A percentile compares a stretch with the other conserved stretches of the same genome.
Conservation (phyloP, 371 early-diverging fungal species). For the Rhizopus sp. region DNA sequence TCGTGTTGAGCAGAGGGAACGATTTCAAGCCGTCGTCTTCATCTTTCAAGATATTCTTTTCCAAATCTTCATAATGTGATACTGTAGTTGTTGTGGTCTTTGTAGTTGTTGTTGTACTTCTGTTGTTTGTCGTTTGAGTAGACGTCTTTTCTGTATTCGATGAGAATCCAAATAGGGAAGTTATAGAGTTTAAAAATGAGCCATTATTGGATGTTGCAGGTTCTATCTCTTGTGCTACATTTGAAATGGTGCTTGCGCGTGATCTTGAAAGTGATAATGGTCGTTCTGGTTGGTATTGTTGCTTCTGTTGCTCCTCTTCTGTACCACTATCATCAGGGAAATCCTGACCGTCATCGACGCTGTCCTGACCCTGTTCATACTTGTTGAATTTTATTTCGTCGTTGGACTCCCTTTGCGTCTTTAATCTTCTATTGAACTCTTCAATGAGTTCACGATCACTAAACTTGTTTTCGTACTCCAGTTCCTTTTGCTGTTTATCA, state of each 20-base stretch:
- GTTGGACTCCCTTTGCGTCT: constrained; percentile 26
- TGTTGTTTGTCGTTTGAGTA: not conserved
- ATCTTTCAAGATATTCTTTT: constrained; percentile 19
- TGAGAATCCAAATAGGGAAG: constrained; percentile 17
- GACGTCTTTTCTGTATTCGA: not conserved
- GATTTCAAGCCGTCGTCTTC: constrained; percentile 30
- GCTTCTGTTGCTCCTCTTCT: constrained; percentile 2
- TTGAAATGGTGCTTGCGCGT: constrained; percentile 15
- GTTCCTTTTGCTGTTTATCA: constrained; percentile 33
- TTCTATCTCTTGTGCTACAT: not conserved
- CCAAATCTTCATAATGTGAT: constrained; percentile 11
- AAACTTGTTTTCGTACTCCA: not conserved
- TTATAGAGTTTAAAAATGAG: constrained; percentile 10
- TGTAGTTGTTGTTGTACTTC: not conserved
- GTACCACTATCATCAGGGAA: constrained; percentile 21
- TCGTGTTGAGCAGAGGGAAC: constrained; percentile 37
- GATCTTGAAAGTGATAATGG: constrained; percentile 20
- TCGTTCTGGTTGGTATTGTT: not conserved
- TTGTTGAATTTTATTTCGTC: constrained; percentile 30
- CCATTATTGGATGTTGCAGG: not conserved
- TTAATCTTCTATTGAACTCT: constrained; percentile 29
- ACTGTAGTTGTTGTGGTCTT: constrained; percentile 1
- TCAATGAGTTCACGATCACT: constrained; percentile 24
- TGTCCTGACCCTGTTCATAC: constrained; percentile 21
- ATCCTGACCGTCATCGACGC: constrained; percentile 14